Percentiles rank a stretch among this genome's conserved stretches.
phyloP scores from a whole-genome alignment of 2,329 filamentous ascomycete genomes.

The Fusarium oxysporum region DNA sequence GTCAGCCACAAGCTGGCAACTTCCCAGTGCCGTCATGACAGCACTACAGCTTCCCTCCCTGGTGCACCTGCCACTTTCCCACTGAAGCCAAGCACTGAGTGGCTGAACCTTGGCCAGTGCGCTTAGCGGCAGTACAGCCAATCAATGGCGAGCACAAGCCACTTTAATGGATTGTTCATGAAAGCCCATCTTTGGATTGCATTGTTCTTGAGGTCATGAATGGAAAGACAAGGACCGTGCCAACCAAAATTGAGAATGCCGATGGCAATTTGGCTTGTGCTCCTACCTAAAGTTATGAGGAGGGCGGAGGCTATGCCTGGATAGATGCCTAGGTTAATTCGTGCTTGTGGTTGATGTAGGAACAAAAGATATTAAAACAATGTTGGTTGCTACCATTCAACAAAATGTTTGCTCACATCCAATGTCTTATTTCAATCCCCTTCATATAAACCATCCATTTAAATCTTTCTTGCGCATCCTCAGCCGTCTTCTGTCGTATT shows the following conservation, averaged over 20 bases:
- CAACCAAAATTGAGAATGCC: constrained; percentile 12
- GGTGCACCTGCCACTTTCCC: constrained; percentile 12
- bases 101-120: constrained; percentile 29
- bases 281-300: background rate
- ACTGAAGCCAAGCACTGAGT: constrained; percentile 1
- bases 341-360: constrained; percentile 1
- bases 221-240: constrained; percentile 19
- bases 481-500: background rate
- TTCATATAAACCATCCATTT: background rate
- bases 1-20: constrained; percentile 44
- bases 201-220: constrained; percentile 40
- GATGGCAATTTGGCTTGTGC: constrained; percentile 6
- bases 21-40: constrained; percentile 37
- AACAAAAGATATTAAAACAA: background rate
- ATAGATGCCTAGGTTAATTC: background rate
- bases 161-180: constrained; percentile 13
- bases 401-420: background rate
- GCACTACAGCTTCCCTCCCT: constrained; percentile 11
- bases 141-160: constrained; percentile 30
- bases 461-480: background rate
- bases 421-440: background rate
- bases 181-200: constrained; percentile 4
- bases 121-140: constrained; percentile 39
- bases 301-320: constrained; percentile 5
- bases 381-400: background rate